Percentiles rank a stretch among this genome's conserved stretches.
phyloP scores from a whole-genome alignment of 805 yeast genomes.

The Lachancea meyersii region DNA sequence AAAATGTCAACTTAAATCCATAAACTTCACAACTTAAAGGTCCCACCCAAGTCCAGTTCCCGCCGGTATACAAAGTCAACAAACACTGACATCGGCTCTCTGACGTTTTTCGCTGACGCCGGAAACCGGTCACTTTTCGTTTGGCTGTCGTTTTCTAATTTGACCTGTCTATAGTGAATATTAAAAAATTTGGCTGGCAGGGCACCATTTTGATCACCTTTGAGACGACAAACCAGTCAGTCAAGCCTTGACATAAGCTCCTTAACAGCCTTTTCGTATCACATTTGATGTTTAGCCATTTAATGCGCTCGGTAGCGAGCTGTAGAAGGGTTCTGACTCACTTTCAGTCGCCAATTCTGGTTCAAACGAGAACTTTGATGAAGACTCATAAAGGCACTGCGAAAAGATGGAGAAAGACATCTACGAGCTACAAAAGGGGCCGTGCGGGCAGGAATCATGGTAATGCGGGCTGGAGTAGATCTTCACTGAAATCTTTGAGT shows the following conservation, averaged over 20 bases:
- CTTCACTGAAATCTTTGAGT: conserved; percentile 51
- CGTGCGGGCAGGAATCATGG: conserved; percentile 90
- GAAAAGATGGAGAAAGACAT: conserved; percentile 77
- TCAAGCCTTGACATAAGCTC: too few species aligned
- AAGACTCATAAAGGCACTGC: conserved; percentile 85
- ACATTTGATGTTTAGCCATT: not conserved
- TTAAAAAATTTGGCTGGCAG: not conserved
- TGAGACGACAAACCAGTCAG: too few species aligned
- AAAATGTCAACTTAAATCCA: too few species aligned
- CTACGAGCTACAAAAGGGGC: conserved; percentile 58
- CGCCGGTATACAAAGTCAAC: too few species aligned
- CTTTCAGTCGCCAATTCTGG: conserved; percentile 5
- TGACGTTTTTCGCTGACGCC: too few species aligned
- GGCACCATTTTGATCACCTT: not conserved
- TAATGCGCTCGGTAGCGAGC: conserved; percentile 3
- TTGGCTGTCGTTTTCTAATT: too few species aligned
- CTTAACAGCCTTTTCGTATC: too few species aligned
- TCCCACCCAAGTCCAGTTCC: too few species aligned
- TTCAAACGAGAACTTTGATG: conserved; percentile 37
- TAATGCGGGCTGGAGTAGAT: conserved; percentile 77
- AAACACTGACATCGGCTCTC: too few species aligned
- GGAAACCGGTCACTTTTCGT: too few species aligned
- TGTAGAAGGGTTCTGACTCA: not conserved
- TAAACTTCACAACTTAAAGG: too few species aligned
- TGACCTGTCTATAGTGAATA: not conserved